A percentile compares a stretch with the other conserved stretches of the same genome.
These are phyloP conservation scores for Dendrobium nobile DNA, from an alignment of 106 monocot genomes.

Conservation along the genomic window DNA sequence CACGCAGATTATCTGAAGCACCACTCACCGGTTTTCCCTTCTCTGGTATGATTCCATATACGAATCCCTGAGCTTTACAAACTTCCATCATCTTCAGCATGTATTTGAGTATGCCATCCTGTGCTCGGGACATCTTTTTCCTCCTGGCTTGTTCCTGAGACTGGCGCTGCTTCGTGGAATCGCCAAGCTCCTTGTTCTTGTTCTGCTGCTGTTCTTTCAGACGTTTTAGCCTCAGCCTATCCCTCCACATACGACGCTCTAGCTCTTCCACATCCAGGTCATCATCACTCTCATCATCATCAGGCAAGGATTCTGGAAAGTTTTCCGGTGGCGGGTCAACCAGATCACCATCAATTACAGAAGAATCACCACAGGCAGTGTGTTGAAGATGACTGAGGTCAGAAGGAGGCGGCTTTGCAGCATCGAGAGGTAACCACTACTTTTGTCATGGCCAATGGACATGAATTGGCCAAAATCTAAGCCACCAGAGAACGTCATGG, in stretches of 20 bases:
- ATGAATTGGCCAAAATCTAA: conserved; percentile 4
- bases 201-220: conserved; percentile 9
- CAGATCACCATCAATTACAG: neutral
- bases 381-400: neutral
- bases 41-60: conserved; percentile 26
- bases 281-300: conserved; percentile 16
- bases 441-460: neutral
- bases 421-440: neutral
- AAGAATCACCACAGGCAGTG: neutral
- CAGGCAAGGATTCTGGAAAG: conserved; percentile 5
- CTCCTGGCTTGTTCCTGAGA: conserved; percentile 17
- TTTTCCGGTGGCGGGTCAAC: conserved; percentile 1
- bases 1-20: conserved; percentile 22
- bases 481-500: neutral
- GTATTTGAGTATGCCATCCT: conserved; percentile 30
- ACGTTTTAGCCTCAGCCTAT: conserved; percentile 14
- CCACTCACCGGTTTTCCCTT: conserved; percentile 23
- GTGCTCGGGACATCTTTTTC: conserved; percentile 30
- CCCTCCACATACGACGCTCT: conserved; percentile 23
- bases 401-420: neutral
- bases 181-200: neutral
- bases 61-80: conserved; percentile 26
- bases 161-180: conserved; percentile 13
- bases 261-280: conserved; percentile 20
- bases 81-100: conserved; percentile 34